phyloP scores from a whole-genome alignment of 345 rosid species.

The Ceriops tagal region DNA sequence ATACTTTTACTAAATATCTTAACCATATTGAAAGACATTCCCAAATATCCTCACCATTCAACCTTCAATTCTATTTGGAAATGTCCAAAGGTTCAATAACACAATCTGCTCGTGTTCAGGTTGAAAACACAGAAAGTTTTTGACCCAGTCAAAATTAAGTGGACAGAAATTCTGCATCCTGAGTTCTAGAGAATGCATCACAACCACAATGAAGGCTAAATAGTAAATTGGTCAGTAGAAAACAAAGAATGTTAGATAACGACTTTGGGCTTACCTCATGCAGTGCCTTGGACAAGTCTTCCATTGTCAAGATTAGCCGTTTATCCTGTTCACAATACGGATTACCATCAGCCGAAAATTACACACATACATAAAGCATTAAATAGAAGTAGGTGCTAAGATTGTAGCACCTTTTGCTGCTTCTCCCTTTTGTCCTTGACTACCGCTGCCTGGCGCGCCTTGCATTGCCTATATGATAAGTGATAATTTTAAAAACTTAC shows the following conservation, averaged over 20 bases:
- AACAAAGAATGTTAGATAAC: background rate
- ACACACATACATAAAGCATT: background rate
- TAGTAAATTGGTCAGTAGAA: background rate
- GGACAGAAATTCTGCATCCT: too few species aligned
- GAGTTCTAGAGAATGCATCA: background rate
- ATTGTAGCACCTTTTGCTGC: conserved; percentile 71
- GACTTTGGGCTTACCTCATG: conserved; percentile 51
- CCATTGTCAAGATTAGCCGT: conserved; percentile 82
- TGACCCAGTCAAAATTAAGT: too few species aligned
- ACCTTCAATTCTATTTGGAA: too few species aligned
- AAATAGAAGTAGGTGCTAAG: background rate
- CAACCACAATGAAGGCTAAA: background rate
- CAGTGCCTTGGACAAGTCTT: conserved; percentile 86
- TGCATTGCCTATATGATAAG: conserved; percentile 63
- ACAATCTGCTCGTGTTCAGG: too few species aligned
- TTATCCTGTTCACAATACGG: conserved; percentile 60
- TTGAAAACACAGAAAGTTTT: too few species aligned
- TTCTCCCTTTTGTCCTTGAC: conserved; percentile 90
- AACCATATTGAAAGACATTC: too few species aligned
- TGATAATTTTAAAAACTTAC: background rate
- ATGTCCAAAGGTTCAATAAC: too few species aligned
- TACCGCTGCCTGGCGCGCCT: conserved; percentile 78
- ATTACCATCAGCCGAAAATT: conserved; percentile 10
- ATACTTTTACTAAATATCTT: too few species aligned
- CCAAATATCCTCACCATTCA: too few species aligned